Evolutionary conservation across 192 early-diverging fungal genomes (phyloP).

Genomic region (Chytriomyces sp.): DNA sequence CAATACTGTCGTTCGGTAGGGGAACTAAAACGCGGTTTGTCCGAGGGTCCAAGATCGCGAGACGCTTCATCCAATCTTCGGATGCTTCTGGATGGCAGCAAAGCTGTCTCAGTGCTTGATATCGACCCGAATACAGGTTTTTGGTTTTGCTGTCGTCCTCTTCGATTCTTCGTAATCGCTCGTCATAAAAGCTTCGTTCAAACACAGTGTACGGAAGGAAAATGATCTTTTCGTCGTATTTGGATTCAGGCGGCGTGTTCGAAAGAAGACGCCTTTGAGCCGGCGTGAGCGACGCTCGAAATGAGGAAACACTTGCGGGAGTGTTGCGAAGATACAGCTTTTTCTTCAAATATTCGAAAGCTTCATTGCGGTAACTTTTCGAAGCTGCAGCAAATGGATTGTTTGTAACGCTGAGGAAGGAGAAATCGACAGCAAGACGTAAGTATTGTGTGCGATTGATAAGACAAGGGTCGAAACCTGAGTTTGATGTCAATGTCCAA

Average conservation of each 20-base stretch:
- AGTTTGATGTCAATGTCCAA: slow-evolving; percentile 27
- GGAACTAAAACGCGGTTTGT: slow-evolving; percentile 10
- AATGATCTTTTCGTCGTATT: slow-evolving; percentile 24
- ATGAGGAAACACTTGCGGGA: slow-evolving; percentile 13
- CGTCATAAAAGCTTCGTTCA: slow-evolving; percentile 31
- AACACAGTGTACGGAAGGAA: slow-evolving; percentile 28
- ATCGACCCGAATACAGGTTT: slow-evolving; percentile 15
- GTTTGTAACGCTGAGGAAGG: slow-evolving; percentile 6
- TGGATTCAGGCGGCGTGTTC: not conserved
- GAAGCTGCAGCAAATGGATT: slow-evolving; percentile 22
- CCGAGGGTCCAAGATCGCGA: slow-evolving; percentile 15
- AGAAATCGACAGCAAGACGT: not conserved
- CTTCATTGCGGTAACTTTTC: slow-evolving; percentile 18
- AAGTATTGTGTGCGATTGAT: not conserved
- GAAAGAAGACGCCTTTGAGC: not conserved
- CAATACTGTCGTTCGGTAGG: not conserved
- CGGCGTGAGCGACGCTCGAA: slow-evolving; percentile 2
- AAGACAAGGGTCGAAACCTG: not conserved
- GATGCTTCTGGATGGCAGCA: slow-evolving; percentile 31
- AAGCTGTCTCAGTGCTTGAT: slow-evolving; percentile 18
- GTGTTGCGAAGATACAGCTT: slow-evolving; percentile 22
- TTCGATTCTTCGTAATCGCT: slow-evolving; percentile 4
- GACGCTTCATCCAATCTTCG: slow-evolving; percentile 24
- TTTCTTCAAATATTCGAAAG: slow-evolving; percentile 28
- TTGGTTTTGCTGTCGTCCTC: not conserved